These are phyloP conservation scores for Fusarium liriodendri DNA, from an alignment of 2,329 filamentous ascomycete species.

Conservation along the genomic window DNA sequence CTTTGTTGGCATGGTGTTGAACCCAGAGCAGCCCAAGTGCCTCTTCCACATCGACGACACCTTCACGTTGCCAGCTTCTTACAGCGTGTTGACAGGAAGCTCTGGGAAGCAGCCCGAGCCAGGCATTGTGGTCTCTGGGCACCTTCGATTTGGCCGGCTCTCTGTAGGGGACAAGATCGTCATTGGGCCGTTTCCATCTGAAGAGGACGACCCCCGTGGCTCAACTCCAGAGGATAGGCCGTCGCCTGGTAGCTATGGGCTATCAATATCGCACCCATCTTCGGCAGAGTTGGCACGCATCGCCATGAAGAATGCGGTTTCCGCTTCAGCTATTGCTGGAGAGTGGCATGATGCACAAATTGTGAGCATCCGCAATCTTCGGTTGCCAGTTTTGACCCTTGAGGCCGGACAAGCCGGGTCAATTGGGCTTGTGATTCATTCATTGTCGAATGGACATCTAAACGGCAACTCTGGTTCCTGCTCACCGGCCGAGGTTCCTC, in stretches of 20 bases:
- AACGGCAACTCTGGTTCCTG: slow-evolving; percentile 7
- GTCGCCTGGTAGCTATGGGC: slow-evolving; percentile 59
- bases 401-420: slow-evolving; percentile 89
- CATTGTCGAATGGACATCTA: slow-evolving; percentile 25
- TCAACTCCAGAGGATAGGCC: slow-evolving; percentile 58
- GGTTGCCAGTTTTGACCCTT: slow-evolving; percentile 82
- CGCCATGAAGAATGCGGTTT: slow-evolving; percentile 63
- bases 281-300: slow-evolving; percentile 65
- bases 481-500: slow-evolving; percentile 46
- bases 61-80: slow-evolving; percentile 78
- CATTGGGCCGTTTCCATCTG: slow-evolving; percentile 80
- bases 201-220: slow-evolving; percentile 59
- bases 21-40: slow-evolving; percentile 69
- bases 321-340: slow-evolving; percentile 64
- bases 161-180: slow-evolving; percentile 82
- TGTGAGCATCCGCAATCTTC: slow-evolving; percentile 87
- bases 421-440: slow-evolving; percentile 78
- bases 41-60: slow-evolving; percentile 94
- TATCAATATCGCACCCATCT: slow-evolving; percentile 65
- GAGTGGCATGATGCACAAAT: slow-evolving; percentile 87
- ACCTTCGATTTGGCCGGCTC: slow-evolving; percentile 82
- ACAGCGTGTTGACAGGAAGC: slow-evolving; percentile 45
- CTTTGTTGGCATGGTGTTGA: slow-evolving; percentile 64
- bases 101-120: slow-evolving; percentile 49
- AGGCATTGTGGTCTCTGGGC: slow-evolving; percentile 84